Evolutionary conservation across 257 asterid species (phyloP).

Genomic region (Gardenia jasminoides): DNA sequence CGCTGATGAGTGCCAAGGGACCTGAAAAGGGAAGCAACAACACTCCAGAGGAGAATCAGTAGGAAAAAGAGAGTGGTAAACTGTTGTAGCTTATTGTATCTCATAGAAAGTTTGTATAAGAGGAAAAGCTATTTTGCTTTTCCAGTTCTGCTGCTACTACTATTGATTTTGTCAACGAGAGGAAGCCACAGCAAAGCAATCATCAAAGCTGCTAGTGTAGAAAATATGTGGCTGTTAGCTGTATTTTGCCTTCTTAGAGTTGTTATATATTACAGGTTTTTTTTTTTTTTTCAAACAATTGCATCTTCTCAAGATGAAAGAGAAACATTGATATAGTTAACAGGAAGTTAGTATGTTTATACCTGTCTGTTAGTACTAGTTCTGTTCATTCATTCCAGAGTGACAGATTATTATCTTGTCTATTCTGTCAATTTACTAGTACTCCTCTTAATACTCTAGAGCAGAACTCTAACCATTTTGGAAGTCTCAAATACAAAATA

Average conservation of each 20-base stretch:
- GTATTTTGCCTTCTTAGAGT: slow-evolving; percentile 22
- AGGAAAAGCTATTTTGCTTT: background rate
- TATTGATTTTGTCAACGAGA: slow-evolving; percentile 13
- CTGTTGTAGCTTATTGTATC: slow-evolving; percentile 4
- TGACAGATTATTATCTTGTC: too few relatives aligned
- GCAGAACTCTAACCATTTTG: background rate
- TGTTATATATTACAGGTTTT: slow-evolving; percentile 24
- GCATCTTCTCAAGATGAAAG: slow-evolving; percentile 29
- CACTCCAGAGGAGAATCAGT: slow-evolving; percentile 44
- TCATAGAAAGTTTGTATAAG: background rate
- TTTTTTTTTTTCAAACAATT: slow-evolving; percentile 26
- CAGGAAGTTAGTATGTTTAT: background rate
- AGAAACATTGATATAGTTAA: slow-evolving; percentile 5
- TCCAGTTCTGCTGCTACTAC: slow-evolving; percentile 1
- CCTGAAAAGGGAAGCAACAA: slow-evolving; percentile 28
- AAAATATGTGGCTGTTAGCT: slow-evolving; percentile 23
- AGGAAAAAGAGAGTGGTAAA: background rate
- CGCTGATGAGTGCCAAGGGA: slow-evolving; percentile 47
- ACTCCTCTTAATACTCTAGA: background rate
- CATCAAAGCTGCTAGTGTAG: slow-evolving; percentile 14
- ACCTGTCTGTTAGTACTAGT: background rate
- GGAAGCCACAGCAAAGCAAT: slow-evolving; percentile 24
- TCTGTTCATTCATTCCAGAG: background rate
- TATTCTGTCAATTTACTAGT: background rate
- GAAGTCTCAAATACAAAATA: background rate